Base-by-base conservation (phyloP, 352 stramenopile species). In the Pythium brassicae region DNA sequence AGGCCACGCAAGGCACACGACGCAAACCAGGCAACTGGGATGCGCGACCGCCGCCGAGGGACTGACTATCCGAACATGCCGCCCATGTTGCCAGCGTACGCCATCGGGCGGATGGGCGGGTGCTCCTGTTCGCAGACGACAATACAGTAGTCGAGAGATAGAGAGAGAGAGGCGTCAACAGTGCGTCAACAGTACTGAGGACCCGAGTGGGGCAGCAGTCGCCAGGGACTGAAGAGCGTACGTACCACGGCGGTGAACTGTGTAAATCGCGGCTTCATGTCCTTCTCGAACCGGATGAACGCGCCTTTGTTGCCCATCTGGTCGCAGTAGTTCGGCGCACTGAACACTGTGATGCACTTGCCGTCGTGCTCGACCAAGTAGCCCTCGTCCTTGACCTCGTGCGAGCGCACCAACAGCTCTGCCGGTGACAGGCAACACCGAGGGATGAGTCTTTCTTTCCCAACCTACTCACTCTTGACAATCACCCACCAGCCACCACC, bases 271-370 rank as follows among this genome's bases (percentile, higher is more conserved):
- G 97, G 96, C 77, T 98, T 89, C 78, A 98, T 89, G 51, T 94
- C 81, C 54, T 92, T 82, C 57, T 91, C 92, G 78, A 99, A 99
- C 58, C 96, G 94, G 69, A 99, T 99, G 69, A 99, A 98, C 12
- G 97, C 97, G 48, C 97, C 97, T 76, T 99, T 99, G 74, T 99
- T 99, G 48, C 97, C 97, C 96, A 99, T 99, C 57, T 97, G 89
- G 62, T 98, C 94, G 71, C 97, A 99, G 74, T 99, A 99, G 71
- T 99, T 99, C 12, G 97, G 97, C 40, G 97, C 97, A 27, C 84
- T 98, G 68, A 99, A 99, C 29, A 99, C 94, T 10, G 97, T 99
- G 65, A 99, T 99, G 59, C 97, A 99, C 69, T 99, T 98, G 52
- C 97, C 97, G 49, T 98, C 96, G 78, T 99, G 97, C 76, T 99